phyloP scores from a whole-genome alignment of 305 asterid species.

The Solanum chacoense region DNA sequence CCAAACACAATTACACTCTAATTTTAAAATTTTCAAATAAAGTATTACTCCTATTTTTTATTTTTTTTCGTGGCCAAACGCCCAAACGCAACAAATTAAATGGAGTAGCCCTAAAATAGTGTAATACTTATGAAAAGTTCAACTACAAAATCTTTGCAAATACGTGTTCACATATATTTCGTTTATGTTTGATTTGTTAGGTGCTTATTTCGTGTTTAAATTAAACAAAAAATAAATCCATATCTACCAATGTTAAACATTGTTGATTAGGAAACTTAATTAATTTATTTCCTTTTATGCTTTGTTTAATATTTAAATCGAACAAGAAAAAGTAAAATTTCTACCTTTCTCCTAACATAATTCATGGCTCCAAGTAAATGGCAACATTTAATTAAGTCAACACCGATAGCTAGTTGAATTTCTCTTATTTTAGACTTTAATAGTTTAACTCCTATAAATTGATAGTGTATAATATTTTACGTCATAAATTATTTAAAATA shows the following conservation, averaged over 20 bases:
- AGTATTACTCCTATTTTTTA: not conserved
- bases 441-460: not conserved
- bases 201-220: not conserved
- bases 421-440: not conserved
- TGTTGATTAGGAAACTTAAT: not conserved
- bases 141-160: not conserved
- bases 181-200: not conserved
- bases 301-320: not conserved
- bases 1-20: not conserved
- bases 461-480: not conserved
- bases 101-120: not conserved
- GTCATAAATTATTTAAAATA: no score
- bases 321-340: not conserved
- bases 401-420: not conserved
- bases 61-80: not conserved
- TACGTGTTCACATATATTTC: not conserved
- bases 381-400: not conserved
- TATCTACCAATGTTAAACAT: not conserved
- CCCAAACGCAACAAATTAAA: not conserved
- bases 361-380: not conserved
- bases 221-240: not conserved
- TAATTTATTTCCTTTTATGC: not conserved
- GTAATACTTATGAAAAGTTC: not conserved
- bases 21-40: no score
- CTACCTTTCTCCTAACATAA: not conserved